Evolutionary conservation across 73 alveolate species (phyloP), one percentile per base, ranked within the genome.

Genomic region (Stentor roeselii): DNA sequence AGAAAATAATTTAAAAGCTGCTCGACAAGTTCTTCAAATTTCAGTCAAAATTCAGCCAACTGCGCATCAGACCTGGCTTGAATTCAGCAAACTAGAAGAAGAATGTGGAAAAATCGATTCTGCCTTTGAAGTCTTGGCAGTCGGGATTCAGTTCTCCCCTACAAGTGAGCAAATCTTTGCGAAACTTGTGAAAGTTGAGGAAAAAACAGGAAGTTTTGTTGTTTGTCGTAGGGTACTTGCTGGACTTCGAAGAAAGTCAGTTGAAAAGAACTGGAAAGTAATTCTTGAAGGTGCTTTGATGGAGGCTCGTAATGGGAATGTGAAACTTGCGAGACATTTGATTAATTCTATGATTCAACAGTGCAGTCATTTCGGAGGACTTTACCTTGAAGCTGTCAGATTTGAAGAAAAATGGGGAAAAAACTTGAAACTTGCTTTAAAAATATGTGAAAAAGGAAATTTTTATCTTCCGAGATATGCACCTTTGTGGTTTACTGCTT

Each of bases 31-130:
- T 15, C 86, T 82, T 39, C 84, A 86, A 82, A 42, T 89, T 27
- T 50, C 85, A 75, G 78, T 88, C 30, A 40, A 86, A 67, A 3
- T 89, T 0, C 92, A 67, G 41, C 80, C 80, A 27, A 21, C 15
- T 67, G 80, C 80, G 15, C 80, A 90, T 37, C 95, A 91, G 77
- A 88, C 89, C n/a, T 91, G 96, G 94, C 83, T 91, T 14, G 92
- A 91, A 75, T 87, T 85, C 61, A 93, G 94, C 36, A 91, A 91
- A 59, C 86, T 88, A 91, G 96, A 91, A 77, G 96, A 91, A 75
- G 96, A 91, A 42, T 88, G 90, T 34, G 96, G 96, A 2, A 91
- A 86, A 59, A 31, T 84, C 15, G 84, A 91, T 31, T 50, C 77
- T 39, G 75, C 93, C 76, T 78, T 88, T 67, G 80, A 78, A 75